Base-by-base conservation (phyloP, 371 early-diverging fungal genomes). In the Smittium culicis region DNA sequence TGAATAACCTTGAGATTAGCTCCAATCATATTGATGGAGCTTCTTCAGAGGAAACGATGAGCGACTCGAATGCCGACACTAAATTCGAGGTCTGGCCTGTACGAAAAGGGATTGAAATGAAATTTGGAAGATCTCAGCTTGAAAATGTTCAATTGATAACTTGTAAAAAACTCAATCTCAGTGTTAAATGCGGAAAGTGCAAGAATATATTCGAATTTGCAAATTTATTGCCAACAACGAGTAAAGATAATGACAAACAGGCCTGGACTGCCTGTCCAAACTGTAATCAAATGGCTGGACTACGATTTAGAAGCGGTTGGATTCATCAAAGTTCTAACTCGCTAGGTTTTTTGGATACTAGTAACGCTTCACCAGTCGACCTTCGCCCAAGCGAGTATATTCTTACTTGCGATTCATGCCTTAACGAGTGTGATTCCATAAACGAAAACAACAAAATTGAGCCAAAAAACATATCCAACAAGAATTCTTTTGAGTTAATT, bases 101-200 rank as follows among this genome's bases (percentile, higher is more conserved):
- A 28, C 74, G 69, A 31, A 80, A 74, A 61, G 89, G 92, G 0
- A 87, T 82, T 11, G 88, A 88, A 63, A 81, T 93, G 57, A 80
- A 88, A 16, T 75, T 93, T 55, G 78, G 82, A 1, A 75, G 81
- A 27, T 71, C 80, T 0, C 66, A 72, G 16, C 70, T 92, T 5
- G 79, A 82, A 20, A 82, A 84, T 65, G 78, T 89, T 16, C 75
- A 88, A 0, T 67, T 93, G 5, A 72, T 88, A 17, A 78, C 83
- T 35, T 85, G 86, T 72, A 71, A 74, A 14, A 71, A 78, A 0
- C 79, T 92, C 8, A 80, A 79, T 61, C 35, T 92, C 2, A 54
- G 82, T 3, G 85, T 90, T 17, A 82, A 83, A 27, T 93, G 94
- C 68, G 71, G 67, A 1, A 80, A 89, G 0, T 93, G 93, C 80